Evolutionary conservation across 495 filamentous ascomycete genomes (phyloP), one percentile per base, ranked within the genome.

Genomic region (Aspergillus haitiensis): DNA sequence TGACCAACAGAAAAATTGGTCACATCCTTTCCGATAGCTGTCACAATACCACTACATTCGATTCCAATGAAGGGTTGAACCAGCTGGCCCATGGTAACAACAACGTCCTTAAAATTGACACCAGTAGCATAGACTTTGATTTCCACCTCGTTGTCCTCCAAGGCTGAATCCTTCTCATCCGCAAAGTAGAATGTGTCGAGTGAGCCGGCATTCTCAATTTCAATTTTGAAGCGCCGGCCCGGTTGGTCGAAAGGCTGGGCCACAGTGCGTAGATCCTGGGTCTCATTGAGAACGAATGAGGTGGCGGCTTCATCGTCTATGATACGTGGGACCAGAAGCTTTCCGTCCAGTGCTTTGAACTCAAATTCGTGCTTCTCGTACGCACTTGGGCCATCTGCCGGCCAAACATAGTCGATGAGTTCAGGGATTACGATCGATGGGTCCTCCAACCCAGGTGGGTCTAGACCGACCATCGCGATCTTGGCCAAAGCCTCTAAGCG

Each of bases 41-140:
- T 72, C n/a, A 84, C 66, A n/a, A 80, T 50, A n/a, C 79, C 81
- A 15, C 65, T 58, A 32, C 71, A 71, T 59, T 81, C 75, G 45
- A 63, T 60, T 0, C 78, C 78, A 6, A 80, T 59, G 1, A 50
- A 18, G 9, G 52, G 13, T 39, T 73, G 66, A 6, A 12, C 31
- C 40, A 67, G 60, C 60, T 48, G 72, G 2, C 75, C 79, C 60
- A 76, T 68, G 0, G 71, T 64, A 0, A 71, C 61, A n/a, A 74
- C 59, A 3, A 81, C 62, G 58, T 83, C 79, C 9, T 70, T 69
- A 59, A 75, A 76, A 58, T 78, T 81, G 7, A 80, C 42, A 2
- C 78, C 77, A 3, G 66, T 65, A 1, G 63, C 54, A 5, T 55
- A 48, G 31, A 68, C 52, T 11, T 67, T 50, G 5, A 76, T 65